These are phyloP conservation scores for Adansonia grandidieri DNA, from an alignment of 441 rosid species.

Conservation along the genomic window DNA sequence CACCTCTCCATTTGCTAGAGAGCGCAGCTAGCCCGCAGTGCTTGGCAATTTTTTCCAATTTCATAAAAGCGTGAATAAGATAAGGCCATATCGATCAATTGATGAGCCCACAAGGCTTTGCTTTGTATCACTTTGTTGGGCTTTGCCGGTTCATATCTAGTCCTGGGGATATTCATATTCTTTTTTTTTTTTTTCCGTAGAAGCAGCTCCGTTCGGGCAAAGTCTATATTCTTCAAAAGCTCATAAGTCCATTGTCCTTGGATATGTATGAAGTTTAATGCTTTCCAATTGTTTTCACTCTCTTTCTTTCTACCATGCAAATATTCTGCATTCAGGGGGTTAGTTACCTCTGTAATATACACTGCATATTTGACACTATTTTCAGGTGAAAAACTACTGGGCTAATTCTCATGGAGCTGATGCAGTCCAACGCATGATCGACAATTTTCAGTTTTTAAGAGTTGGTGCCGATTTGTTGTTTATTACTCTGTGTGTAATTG, in stretches of 20 bases:
- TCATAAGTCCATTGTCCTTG: neutral
- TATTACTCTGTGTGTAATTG: neutral
- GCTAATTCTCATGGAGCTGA: slow-evolving; percentile 74
- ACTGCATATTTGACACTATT: too few relatives aligned
- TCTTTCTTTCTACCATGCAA: neutral
- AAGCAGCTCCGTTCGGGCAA: slow-evolving; percentile 66
- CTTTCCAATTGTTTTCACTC: neutral
- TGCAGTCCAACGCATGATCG: slow-evolving; percentile 80
- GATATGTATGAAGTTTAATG: neutral
- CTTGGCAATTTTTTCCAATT: too few relatives aligned
- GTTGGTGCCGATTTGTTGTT: neutral
- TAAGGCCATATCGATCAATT: too few relatives aligned
- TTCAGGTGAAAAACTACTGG: slow-evolving; percentile 32
- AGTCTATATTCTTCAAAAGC: slow-evolving; percentile 4
- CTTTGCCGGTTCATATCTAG: too few relatives aligned
- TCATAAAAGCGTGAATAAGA: too few relatives aligned
- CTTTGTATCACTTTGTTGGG: too few relatives aligned
- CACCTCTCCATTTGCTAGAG: too few relatives aligned
- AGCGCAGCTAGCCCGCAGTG: too few relatives aligned
- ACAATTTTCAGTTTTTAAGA: slow-evolving; percentile 58
- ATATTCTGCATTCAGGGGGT: neutral
- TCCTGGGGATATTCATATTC: too few relatives aligned
- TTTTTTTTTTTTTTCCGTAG: too few relatives aligned
- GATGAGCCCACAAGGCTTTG: too few relatives aligned
- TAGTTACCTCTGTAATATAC: neutral